These are phyloP conservation scores for Podochytrium sp. DNA, from an alignment of 192 early-diverging fungal genomes.

Conservation along the genomic window DNA sequence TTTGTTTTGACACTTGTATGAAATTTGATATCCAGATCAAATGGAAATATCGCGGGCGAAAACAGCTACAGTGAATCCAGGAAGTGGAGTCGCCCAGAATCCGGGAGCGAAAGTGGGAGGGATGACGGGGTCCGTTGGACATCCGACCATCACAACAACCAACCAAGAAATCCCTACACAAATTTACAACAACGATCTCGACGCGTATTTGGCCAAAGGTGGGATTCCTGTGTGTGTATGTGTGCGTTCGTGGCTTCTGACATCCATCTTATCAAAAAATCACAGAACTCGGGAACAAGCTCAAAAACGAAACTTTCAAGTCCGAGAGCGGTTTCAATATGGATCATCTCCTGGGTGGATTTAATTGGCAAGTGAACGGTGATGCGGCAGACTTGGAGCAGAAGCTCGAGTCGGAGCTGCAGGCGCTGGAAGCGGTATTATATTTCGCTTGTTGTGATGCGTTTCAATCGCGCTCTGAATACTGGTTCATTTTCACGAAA, in stretches of 20 bases:
- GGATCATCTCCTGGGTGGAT: slow-evolving; percentile 64
- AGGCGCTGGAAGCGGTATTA: slow-evolving; percentile 79
- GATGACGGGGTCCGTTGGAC: neutral
- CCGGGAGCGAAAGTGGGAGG: neutral
- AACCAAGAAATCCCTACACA: neutral
- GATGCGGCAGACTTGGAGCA: slow-evolving; percentile 88
- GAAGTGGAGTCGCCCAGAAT: neutral
- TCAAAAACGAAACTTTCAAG: neutral
- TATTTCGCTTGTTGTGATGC: slow-evolving; percentile 1
- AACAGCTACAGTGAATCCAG: slow-evolving; percentile 27
- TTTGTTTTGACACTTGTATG: neutral
- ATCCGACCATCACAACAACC: neutral
- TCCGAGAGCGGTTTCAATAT: slow-evolving; percentile 28
- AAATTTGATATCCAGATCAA: slow-evolving; percentile 8
- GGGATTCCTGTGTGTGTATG: neutral
- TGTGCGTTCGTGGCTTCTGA: neutral
- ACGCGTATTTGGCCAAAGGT: slow-evolving; percentile 10
- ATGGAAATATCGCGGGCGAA: slow-evolving; percentile 12
- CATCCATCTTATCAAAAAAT: neutral
- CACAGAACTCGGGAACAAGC: neutral
- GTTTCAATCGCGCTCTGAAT: neutral
- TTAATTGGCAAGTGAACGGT: slow-evolving; percentile 87
- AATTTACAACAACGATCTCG: slow-evolving; percentile 12
- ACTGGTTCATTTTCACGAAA: neutral
- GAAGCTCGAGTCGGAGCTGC: slow-evolving; percentile 80